Conservation (phyloP, 2,329 filamentous ascomycete genomes). For the Trichoderma endophyticum region DNA sequence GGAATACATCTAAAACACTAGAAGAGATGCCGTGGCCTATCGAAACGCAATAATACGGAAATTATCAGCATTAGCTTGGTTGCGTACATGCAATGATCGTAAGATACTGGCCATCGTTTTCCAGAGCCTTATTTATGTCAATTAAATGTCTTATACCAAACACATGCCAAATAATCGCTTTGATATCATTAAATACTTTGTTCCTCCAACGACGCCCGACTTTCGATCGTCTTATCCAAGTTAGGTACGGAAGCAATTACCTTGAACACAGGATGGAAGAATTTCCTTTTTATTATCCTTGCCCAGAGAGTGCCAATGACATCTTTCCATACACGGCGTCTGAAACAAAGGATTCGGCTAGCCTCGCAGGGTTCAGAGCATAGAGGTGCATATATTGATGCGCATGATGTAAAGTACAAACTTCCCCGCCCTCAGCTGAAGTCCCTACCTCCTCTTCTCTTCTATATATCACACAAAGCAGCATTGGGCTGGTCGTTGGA, state of each 20-base stretch:
- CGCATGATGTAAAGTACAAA: background rate
- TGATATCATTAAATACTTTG: background rate
- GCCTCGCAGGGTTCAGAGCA: background rate
- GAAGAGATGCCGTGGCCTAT: background rate
- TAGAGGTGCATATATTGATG: background rate
- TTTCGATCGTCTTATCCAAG: background rate
- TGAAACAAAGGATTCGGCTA: background rate
- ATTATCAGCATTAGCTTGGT: background rate
- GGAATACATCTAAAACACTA: background rate
- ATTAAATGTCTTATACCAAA: background rate
- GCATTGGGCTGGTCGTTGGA: background rate
- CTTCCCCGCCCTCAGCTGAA: background rate
- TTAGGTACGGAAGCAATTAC: background rate
- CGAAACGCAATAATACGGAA: background rate
- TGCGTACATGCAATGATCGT: background rate
- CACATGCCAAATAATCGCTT: background rate
- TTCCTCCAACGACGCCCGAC: background rate
- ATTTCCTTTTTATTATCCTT: background rate
- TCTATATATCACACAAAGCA: background rate
- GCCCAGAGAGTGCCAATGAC: background rate
- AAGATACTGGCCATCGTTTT: background rate
- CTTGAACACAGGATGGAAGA: background rate
- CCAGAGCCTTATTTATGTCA: background rate
- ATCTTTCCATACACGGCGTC: background rate
- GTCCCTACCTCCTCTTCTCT: background rate